A percentile compares a stretch with the other conserved stretches of the same genome.
Conservation (phyloP, 78 protist genomes). For the Bodo saltans region DNA sequence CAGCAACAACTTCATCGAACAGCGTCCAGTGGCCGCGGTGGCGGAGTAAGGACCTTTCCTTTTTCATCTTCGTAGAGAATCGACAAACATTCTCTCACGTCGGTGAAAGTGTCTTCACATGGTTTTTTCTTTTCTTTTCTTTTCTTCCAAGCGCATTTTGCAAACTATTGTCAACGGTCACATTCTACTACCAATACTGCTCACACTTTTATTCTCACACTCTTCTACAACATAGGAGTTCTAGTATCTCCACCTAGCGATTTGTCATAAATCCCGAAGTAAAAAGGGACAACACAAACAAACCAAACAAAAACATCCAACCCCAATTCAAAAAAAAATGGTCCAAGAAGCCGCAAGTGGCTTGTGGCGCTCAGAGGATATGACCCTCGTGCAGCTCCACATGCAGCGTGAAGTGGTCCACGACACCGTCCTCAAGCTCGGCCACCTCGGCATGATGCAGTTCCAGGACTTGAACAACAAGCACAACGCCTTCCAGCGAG, state of each 20-base stretch:
- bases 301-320: neutral
- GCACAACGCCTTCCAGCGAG: neutral
- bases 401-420: slow-evolving; percentile 25
- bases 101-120: too few species aligned
- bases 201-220: too few species aligned
- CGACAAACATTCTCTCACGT: too few species aligned
- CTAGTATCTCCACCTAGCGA: neutral
- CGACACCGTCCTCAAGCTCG: slow-evolving; percentile 23
- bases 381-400: slow-evolving; percentile 17
- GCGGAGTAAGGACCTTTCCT: too few species aligned
- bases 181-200: too few species aligned
- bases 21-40: too few species aligned
- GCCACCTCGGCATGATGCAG: slow-evolving; percentile 23
- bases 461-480: slow-evolving; percentile 24
- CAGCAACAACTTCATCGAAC: too few species aligned
- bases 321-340: neutral
- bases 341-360: slow-evolving; percentile 11
- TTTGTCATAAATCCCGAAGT: neutral
- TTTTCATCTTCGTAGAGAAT: too few species aligned
- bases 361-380: slow-evolving; percentile 40
- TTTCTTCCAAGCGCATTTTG: too few species aligned
- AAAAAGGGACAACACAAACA: neutral
- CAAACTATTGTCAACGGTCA: too few species aligned
- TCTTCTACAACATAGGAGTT: too few species aligned
- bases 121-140: too few species aligned